phyloP scores from a whole-genome alignment of 2,329 filamentous ascomycete genomes.

The Drechmeria coniospora region DNA sequence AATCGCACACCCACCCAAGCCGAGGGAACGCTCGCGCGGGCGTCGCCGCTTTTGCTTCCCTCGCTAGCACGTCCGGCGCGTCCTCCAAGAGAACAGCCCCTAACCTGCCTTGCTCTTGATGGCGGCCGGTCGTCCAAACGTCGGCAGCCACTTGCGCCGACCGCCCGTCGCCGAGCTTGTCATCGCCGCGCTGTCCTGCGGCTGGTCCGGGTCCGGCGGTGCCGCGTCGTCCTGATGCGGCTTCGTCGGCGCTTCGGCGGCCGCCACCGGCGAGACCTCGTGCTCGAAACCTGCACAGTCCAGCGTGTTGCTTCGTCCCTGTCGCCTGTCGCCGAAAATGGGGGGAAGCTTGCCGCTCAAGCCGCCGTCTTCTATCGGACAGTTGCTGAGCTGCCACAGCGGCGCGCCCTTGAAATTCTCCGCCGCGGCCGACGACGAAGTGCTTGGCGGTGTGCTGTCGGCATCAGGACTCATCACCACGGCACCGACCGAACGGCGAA shows the following conservation, averaged over 20 bases:
- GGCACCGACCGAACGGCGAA: constrained; percentile 32
- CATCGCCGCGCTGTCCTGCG: not conserved
- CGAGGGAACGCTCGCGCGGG: too few species aligned
- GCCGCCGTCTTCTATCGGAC: constrained; percentile 24
- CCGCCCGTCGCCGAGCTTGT: constrained; percentile 11
- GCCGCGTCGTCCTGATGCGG: constrained; percentile 3
- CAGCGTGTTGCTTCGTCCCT: constrained; percentile 12
- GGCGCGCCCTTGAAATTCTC: constrained; percentile 20
- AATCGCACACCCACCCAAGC: too few species aligned
- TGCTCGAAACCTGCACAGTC: constrained; percentile 9
- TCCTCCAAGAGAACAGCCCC: constrained; percentile 1
- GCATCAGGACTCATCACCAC: constrained; percentile 7
- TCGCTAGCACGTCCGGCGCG: constrained; percentile 3
- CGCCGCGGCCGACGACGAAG: not conserved
- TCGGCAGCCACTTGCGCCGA: constrained; percentile 21
- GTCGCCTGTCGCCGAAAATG: constrained; percentile 31
- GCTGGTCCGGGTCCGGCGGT: constrained; percentile 1
- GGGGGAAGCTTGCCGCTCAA: constrained; percentile 39
- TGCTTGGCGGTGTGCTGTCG: constrained; percentile 3
- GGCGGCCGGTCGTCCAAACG: constrained; percentile 13
- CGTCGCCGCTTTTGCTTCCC: not conserved
- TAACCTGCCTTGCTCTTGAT: constrained; percentile 9
- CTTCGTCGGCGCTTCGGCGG: not conserved
- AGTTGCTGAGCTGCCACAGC: constrained; percentile 21
- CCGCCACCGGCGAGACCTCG: constrained; percentile 3